These are phyloP conservation scores for Cystobasidium tubakii DNA, from an alignment of 768 basidiomycete species.

Conservation along the genomic window DNA sequence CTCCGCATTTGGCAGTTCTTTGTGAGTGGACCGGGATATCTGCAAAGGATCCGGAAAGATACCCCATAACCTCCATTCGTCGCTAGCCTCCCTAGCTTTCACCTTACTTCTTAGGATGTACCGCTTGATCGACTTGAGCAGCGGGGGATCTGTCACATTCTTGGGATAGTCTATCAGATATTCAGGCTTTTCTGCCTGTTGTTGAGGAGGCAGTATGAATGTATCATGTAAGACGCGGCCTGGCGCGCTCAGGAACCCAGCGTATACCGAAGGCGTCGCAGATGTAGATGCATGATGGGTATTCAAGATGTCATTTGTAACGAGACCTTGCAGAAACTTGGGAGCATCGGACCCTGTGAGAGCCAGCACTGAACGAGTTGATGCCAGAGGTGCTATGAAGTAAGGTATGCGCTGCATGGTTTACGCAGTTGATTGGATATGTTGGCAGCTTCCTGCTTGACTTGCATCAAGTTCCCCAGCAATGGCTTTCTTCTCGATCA, in stretches of 20 bases:
- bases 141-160: slow-evolving; percentile 50
- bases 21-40: slow-evolving; percentile 23
- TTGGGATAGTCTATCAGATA: slow-evolving; percentile 44
- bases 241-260: slow-evolving; percentile 49
- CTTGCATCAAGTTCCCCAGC: background rate
- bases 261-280: slow-evolving; percentile 34
- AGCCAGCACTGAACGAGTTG: slow-evolving; percentile 35
- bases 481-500: background rate
- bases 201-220: slow-evolving; percentile 60
- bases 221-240: slow-evolving; percentile 83
- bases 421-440: background rate
- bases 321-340: slow-evolving; percentile 46
- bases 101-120: slow-evolving; percentile 86
- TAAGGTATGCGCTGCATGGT: slow-evolving; percentile 9
- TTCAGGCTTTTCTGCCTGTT: slow-evolving; percentile 50
- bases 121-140: slow-evolving; percentile 69
- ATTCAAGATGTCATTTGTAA: slow-evolving; percentile 43
- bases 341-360: slow-evolving; percentile 39
- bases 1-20: slow-evolving; percentile 27
- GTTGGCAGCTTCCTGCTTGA: too few relatives aligned
- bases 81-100: slow-evolving; percentile 68
- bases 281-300: background rate
- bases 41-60: slow-evolving; percentile 29
- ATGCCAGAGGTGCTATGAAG: slow-evolving; percentile 28
- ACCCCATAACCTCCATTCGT: slow-evolving; percentile 55